Base-by-base conservation (phyloP, 176 grass and related monocot genomes). In the Areca catechu region DNA sequence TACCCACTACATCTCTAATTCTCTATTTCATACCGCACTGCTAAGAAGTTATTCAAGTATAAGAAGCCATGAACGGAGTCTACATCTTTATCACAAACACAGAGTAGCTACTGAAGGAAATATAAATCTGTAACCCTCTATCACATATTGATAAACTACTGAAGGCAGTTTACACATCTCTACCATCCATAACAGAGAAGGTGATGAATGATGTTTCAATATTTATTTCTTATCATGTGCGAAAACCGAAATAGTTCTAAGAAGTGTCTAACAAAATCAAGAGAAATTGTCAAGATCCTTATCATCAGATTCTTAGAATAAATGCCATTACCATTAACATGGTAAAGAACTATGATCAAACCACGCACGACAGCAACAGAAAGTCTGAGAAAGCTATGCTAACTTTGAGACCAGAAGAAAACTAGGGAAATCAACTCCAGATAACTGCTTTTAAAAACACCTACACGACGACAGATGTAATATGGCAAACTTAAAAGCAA, bases 21-120 rank as follows among this genome's bases (percentile, higher is more conserved):
- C 69, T 72, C 57, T 49, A 62, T 29, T 49, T 30, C 30, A 61
- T 72, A 74, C 63, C 70, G 54, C 54, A 73, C 7, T 51, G 58
- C 60, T 62, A 73, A 73, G 49, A 72, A 54, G 19, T 18, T 18
- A 54, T 9, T 53, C 4, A 53, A 53, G 21, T 14, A 55, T 55
- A 55, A 10, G 21, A 55, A 20, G 7, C 34, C 34, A 43, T 43
- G 34, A 29, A 29, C 5, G 27, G 34, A 43, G 7, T 43, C 34
- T 43, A 43, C 34, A 43, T 43, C 34, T 43, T 43, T 12, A 43
- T 43, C 34, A 12, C 34, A 43, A 43, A 43, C 14, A 12, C 6
- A 43, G 34, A 43, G 34, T 43, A 43, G 34, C 34, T 43, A 43
- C 34, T 10, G 34, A 43, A 43, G 34, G 34, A 12, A 43, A 43